Evolutionary conservation across 2,329 filamentous ascomycete genomes (phyloP).

Genomic region (Fusarium praegraminearum): DNA sequence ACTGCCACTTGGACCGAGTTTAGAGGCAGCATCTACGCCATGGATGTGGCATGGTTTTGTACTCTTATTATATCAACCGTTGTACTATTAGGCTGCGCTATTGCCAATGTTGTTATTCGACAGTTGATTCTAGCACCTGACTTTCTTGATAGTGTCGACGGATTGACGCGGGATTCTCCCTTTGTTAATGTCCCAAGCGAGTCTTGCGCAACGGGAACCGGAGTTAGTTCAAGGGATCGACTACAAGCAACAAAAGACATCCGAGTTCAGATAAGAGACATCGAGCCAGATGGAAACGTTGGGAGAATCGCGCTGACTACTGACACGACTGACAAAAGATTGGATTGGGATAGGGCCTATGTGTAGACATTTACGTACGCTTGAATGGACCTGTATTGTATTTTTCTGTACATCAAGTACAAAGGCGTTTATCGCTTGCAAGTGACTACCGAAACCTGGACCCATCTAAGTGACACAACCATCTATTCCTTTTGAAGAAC

Average conservation of each 20-base stretch:
- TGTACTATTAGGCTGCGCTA: background rate
- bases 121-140: background rate
- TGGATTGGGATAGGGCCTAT: background rate
- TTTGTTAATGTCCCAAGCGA: background rate
- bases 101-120: background rate
- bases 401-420: background rate
- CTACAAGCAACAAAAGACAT: background rate
- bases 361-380: background rate
- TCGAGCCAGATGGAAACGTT: background rate
- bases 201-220: background rate
- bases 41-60: background rate
- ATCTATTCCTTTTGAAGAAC: too few relatives aligned
- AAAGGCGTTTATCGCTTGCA: background rate
- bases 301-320: background rate
- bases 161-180: background rate
- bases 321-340: background rate
- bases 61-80: background rate
- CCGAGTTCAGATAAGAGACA: background rate
- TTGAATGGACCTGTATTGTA: background rate
- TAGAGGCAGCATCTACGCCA: background rate
- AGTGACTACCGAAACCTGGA: background rate
- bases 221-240: background rate
- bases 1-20: background rate
- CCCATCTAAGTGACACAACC: background rate
- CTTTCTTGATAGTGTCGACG: background rate